Percentiles rank a stretch among this genome's conserved stretches.
These are phyloP conservation scores for Alternaria postmessia DNA, from an alignment of 2,329 filamentous ascomycete species.

Conservation along the genomic window DNA sequence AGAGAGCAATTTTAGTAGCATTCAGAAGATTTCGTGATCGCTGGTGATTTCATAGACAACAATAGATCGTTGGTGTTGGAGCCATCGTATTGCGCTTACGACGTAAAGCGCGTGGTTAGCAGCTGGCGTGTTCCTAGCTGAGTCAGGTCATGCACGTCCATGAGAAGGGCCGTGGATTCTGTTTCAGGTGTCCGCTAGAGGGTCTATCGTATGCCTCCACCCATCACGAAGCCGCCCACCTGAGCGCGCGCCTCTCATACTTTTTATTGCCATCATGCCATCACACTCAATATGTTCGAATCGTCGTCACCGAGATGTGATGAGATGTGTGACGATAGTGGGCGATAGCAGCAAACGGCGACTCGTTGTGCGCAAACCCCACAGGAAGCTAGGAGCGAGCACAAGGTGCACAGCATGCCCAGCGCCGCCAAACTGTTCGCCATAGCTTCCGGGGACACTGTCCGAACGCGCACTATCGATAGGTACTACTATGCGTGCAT, in stretches of 20 bases:
- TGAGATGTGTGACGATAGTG: constrained; percentile 24
- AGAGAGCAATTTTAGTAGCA: constrained; percentile 19
- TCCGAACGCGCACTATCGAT: constrained; percentile 12
- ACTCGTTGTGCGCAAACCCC: constrained; percentile 19
- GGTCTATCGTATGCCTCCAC: constrained; percentile 18
- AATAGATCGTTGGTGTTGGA: constrained; percentile 11
- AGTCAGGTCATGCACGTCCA: constrained; percentile 22
- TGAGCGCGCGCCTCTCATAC: constrained; percentile 36
- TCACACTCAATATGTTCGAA: constrained; percentile 23
- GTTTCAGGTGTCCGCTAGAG: constrained; percentile 26
- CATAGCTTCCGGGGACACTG: neutral
- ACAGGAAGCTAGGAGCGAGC: constrained; percentile 8
- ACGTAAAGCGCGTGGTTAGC: constrained; percentile 16
- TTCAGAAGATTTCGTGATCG: constrained; percentile 1
- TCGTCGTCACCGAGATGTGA: constrained; percentile 25
- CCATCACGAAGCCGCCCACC: constrained; percentile 22
- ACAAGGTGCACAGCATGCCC: constrained; percentile 16
- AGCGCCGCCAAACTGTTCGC: constrained; percentile 15
- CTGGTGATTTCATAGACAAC: constrained; percentile 7
- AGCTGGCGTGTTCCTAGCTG: constrained; percentile 13
- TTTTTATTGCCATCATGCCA: constrained; percentile 24
- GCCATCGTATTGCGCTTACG: constrained; percentile 6
- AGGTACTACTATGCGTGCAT: constrained; percentile 14
- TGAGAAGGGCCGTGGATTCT: constrained; percentile 17
- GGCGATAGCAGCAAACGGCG: constrained; percentile 17